Base-by-base conservation (phyloP, 106 monocot genomes). In the Platanthera guangdongensis region DNA sequence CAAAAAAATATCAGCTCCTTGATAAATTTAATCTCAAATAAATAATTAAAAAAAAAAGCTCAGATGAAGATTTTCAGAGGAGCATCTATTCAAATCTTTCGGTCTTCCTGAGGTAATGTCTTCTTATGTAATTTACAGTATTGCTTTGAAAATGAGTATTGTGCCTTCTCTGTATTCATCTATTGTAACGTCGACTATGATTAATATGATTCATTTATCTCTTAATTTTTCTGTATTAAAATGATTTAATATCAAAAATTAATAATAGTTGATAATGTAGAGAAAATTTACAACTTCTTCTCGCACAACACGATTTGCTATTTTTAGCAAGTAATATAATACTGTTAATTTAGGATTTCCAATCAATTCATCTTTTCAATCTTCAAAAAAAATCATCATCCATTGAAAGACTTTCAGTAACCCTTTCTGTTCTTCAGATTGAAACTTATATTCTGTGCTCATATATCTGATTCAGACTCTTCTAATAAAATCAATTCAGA, bases 1-100 rank as follows among this genome's bases (percentile, higher is more conserved):
- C n/a, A n/a, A n/a, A n/a, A n/a, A n/a, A n/a, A n/a, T n/a, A n/a
- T n/a, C n/a, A 88, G 75, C 73, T 88, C 8, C 76, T 88, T 49
- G 88, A 85, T n/a, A n/a, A n/a, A n/a, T n/a, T n/a, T n/a, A n/a
- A n/a, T n/a, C n/a, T n/a, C n/a, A n/a, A n/a, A n/a, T n/a, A n/a
- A n/a, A n/a, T n/a, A n/a, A 49, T 78, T 88, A 65, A 85, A 88
- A 68, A 85, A 68, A 85, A 78, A 50, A 78, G 73, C 13, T 82
- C 80, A 5, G 80, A 88, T 65, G 80, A 83, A 51, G 83, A 85
- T 72, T 85, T 88, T 16, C 60, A 50, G 5, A 77, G 63, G 64
- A 88, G 80, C 73, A 65, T 85, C 0, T 81, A 80, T 49, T 72
- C 78, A 11, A 85, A 75, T 78, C 76, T 78, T 28, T 60, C 75